Percentiles rank a stretch among this genome's conserved stretches.
Conservation (phyloP, 495 filamentous ascomycete genomes). For the Aspergillus coremiiformis region DNA sequence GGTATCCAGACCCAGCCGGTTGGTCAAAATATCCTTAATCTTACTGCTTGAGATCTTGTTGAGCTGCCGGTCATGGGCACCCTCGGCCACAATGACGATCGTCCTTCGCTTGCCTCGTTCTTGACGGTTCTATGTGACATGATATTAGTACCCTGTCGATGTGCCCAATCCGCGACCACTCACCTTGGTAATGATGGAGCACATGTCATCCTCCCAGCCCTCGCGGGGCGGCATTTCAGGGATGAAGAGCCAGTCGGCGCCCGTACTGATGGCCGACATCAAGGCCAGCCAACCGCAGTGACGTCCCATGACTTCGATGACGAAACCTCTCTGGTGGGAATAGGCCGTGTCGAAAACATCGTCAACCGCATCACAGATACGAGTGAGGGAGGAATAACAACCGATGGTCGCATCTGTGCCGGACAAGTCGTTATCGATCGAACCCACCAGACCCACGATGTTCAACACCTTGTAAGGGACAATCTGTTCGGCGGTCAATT, state of each 20-base stretch:
- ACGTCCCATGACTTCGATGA: slow-evolving; percentile 98
- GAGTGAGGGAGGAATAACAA: slow-evolving; percentile 83
- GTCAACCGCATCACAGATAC: slow-evolving; percentile 92
- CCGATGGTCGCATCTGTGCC: slow-evolving; percentile 97
- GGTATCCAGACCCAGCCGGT: slow-evolving; percentile 77
- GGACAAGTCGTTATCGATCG: slow-evolving; percentile 97
- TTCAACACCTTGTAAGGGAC: slow-evolving; percentile 73
- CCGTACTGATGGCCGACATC: slow-evolving; percentile 92
- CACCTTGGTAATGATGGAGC: slow-evolving; percentile 68
- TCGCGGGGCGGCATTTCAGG: slow-evolving; percentile 87
- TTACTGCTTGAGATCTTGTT: slow-evolving; percentile 72
- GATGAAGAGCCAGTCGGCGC: slow-evolving; percentile 94
- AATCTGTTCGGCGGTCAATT: slow-evolving; percentile 62
- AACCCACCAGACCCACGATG: slow-evolving; percentile 92
- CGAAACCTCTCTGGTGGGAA: slow-evolving; percentile 95
- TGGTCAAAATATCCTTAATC: slow-evolving; percentile 81
- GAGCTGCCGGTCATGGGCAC: slow-evolving; percentile 77
- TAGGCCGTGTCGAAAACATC: slow-evolving; percentile 94
- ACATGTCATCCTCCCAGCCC: slow-evolving; percentile 91
- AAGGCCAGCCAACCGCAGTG: slow-evolving; percentile 98
- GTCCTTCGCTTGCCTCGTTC: slow-evolving; percentile 89
- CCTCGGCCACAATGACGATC: slow-evolving; percentile 94
- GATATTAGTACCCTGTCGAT: slow-evolving; percentile 25
- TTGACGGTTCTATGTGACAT: slow-evolving; percentile 58
- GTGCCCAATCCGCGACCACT: slow-evolving; percentile 9